These are phyloP conservation scores for Articulospora tetracladia DNA, from an alignment of 495 filamentous ascomycete genomes.

Conservation along the genomic window DNA sequence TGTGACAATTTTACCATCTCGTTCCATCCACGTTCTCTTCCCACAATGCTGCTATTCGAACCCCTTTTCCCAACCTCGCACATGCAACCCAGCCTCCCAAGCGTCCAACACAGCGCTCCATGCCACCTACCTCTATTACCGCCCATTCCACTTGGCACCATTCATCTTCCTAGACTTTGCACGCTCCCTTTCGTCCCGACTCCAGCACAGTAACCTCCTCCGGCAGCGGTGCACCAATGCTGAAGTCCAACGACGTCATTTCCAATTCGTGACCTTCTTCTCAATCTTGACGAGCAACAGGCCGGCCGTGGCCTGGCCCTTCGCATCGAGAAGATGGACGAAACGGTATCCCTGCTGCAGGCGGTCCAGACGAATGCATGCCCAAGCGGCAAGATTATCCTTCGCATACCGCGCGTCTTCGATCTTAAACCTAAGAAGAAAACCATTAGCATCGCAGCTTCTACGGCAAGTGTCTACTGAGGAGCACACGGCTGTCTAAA, in stretches of 20 bases:
- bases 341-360: slow-evolving; percentile 72
- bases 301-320: slow-evolving; percentile 58
- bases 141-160: background rate
- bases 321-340: slow-evolving; percentile 63
- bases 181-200: background rate
- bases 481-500: background rate
- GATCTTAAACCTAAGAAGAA: slow-evolving; percentile 69
- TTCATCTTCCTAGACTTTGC: background rate
- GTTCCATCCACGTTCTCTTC: no score
- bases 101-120: background rate
- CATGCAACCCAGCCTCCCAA: no score
- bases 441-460: background rate
- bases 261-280: slow-evolving; percentile 13
- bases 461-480: no score
- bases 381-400: slow-evolving; percentile 80
- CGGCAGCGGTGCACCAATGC: background rate
- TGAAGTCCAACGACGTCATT: background rate
- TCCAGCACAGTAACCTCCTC: background rate
- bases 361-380: slow-evolving; percentile 79
- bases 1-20: no score
- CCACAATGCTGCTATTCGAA: no score
- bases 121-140: no score
- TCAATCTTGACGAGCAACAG: slow-evolving; percentile 56
- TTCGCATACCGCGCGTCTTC: slow-evolving; percentile 70
- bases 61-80: no score